Base-by-base conservation (phyloP, 2,329 filamentous ascomycete species). In the Dactylellina leptospora region DNA sequence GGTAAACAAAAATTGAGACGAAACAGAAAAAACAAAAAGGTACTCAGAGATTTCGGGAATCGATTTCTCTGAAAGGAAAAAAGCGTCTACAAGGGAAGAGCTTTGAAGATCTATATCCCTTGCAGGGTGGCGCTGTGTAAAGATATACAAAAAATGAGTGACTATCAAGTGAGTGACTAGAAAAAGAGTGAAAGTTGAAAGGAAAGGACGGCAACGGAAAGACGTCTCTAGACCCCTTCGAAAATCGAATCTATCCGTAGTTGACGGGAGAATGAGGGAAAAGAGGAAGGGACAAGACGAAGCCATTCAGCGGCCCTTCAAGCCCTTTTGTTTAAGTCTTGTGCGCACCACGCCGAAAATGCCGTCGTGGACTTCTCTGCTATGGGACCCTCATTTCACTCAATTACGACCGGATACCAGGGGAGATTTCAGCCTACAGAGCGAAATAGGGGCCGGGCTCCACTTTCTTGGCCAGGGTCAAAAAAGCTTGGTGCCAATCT, bases 291-390 rank as follows among this genome's bases (percentile, higher is more conserved):
- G n/a, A 51, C 42, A 63, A 59, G 58, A 71, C 40, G 66, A 63
- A 71, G 58, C 36, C 44, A 63, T 63, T 51, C 27, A 5, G 53
- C 51, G 45, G 47, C 44, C 33, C 58, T 72, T 59, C 59, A 72
- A 64, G 59, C 59, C 68, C 55, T 63, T 64, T 72, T 55, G 68
- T 72, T n/a, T 72, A 72, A 72, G 68, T 72, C n/a, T n/a, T n/a
- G n/a, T n/a, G n/a, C n/a, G n/a, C n/a, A 72, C 68, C 50, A 36
- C 53, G 30, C 33, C 23, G 11, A 8, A 36, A 28, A 47, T 44
- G n/a, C 44, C 45, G 28, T 40, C 18, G 22, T 40, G 33, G 45
- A 25, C 40, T 20, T n/a, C 2, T 16, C 56, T 30, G 23, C 44
- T 40, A 64, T 55, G 51, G n/a, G 22, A 33, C 23, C 36, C 58